Conservation (phyloP, 345 rosid species). For the Salix arbutifolia region DNA sequence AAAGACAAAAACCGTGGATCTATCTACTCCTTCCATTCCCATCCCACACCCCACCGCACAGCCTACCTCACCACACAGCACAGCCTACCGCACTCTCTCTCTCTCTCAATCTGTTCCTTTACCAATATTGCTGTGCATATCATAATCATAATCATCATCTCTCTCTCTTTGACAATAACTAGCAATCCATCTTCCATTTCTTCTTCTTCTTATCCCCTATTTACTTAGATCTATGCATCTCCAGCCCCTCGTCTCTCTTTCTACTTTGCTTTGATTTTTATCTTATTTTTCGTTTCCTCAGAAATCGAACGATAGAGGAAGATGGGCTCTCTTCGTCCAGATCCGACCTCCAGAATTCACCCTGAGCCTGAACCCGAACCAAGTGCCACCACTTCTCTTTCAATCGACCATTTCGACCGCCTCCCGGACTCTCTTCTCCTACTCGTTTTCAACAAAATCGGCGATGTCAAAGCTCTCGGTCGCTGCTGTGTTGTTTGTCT, state of each 20-base stretch:
- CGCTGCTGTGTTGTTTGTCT: constrained; percentile 83
- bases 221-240: no score
- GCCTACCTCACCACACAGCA: no score
- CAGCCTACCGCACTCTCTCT: no score
- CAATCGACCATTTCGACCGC: constrained; percentile 78
- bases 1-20: constrained; percentile 34
- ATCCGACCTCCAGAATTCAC: constrained; percentile 47
- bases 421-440: constrained; percentile 78
- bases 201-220: background rate
- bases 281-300: background rate
- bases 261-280: background rate
- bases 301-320: background rate
- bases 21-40: constrained; percentile 22
- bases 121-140: no score
- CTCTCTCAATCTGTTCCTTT: no score
- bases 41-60: no score
- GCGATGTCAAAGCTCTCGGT: constrained; percentile 89
- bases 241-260: background rate
- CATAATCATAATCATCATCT: no score
- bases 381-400: background rate
- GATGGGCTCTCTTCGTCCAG: constrained; percentile 30
- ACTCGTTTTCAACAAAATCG: constrained; percentile 72
- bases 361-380: constrained; percentile 42
- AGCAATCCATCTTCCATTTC: background rate
- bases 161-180: background rate